Evolutionary conservation across 495 filamentous ascomycete species (phyloP), one percentile per base, ranked within the genome.

Genomic region (Chaetomium fimeti): DNA sequence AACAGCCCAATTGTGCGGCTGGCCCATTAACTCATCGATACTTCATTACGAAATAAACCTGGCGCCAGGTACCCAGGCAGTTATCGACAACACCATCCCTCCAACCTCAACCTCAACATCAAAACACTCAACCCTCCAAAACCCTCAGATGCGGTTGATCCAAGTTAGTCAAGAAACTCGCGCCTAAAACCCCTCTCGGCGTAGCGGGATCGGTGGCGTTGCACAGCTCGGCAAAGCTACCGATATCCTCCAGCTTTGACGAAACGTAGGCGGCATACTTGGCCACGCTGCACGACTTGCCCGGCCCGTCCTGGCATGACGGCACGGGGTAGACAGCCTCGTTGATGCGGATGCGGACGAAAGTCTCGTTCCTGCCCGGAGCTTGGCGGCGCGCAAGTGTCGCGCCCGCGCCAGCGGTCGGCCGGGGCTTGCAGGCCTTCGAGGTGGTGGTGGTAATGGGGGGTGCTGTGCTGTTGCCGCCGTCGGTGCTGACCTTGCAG

Each of bases 301-400:
- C 81, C 1, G 80, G 82, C 0, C 82, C 82, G 22, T 66, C 64
- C 54, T 77, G 71, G 68, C 82, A 84, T 4, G 70, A 74, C 0
- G 76, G 74, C 8, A 82, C 60, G 4, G 79, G 79, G 71, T 85
- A 85, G 25, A 84, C 81, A 5, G 81, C 81, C 70, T 84, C 82
- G 62, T 84, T 85, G 45, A 85, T 71, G 22, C 79, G 67, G 36
- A 85, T 75, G 7, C 83, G 76, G 29, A 84, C 65, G 48, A 78
- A 82, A 58, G 68, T 68, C 32, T 68, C 40, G 52, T 69, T 51
- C 55, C 22, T 9, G 55, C 13, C 24, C 6, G 55, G 29, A 60
- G 49, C 12, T 52, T 15, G 49, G 25, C 22, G 22, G 8, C 20
- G 48, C 22, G 9, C 11, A 22, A 7, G n/a, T 6, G 9, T 22